phyloP scores from a whole-genome alignment of 2,329 filamentous ascomycete species.

The Elsinoe ampelina region DNA sequence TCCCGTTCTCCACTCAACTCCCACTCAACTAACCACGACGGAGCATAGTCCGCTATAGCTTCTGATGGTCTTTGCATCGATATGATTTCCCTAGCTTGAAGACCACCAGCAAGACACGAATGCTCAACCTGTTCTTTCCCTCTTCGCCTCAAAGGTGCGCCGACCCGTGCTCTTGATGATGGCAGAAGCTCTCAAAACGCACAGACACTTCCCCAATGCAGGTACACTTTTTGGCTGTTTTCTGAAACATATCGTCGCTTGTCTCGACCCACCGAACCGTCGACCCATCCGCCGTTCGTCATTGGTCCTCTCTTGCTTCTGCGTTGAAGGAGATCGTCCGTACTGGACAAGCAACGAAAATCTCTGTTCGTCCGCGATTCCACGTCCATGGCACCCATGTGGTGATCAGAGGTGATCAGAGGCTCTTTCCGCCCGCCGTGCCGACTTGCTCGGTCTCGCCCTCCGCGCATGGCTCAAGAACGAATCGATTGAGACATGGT shows the following conservation, averaged over 20 bases:
- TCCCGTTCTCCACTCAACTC: neutral
- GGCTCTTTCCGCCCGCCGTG: too few relatives aligned
- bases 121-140: neutral
- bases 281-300: neutral
- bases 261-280: slow-evolving; percentile 11
- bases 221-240: slow-evolving; percentile 8
- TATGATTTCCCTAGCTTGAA: neutral
- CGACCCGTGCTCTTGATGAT: neutral
- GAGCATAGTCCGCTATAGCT: neutral
- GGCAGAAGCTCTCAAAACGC: neutral
- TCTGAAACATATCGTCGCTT: slow-evolving; percentile 14
- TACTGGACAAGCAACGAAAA: slow-evolving; percentile 6
- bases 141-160: neutral
- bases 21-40: too few relatives aligned
- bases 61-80: neutral
- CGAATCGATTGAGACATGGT: neutral
- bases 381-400: neutral
- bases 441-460: too few relatives aligned
- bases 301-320: neutral
- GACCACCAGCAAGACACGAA: neutral
- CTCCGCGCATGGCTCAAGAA: neutral
- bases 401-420: too few relatives aligned
- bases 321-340: neutral
- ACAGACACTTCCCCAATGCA: slow-evolving; percentile 10
- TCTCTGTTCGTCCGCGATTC: slow-evolving; percentile 3